phyloP scores from a whole-genome alignment of 139 green algal genomes.

The Closterium sp. region DNA sequence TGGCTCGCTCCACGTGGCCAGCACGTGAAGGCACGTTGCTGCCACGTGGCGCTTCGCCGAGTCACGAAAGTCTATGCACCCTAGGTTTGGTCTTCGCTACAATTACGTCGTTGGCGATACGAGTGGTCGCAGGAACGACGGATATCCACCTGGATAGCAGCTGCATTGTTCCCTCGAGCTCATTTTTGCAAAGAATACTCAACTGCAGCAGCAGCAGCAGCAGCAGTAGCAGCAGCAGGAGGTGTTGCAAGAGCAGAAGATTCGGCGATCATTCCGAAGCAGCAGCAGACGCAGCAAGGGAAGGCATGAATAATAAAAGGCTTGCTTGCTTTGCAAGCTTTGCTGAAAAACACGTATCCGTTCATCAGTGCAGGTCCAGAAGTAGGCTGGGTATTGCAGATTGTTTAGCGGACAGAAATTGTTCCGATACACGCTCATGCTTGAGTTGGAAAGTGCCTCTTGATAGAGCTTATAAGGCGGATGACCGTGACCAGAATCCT shows the following conservation, averaged over 20 bases:
- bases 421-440: not conserved
- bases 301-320: too few species aligned
- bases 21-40: too few species aligned
- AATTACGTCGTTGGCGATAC: not conserved
- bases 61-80: not conserved
- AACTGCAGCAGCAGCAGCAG: not conserved
- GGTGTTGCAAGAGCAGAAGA: not conserved
- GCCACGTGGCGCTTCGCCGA: not conserved
- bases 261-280: too few species aligned
- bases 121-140: too few species aligned
- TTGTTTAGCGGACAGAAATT: not conserved
- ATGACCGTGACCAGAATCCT: too few species aligned
- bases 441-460: not conserved
- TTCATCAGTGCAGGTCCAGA: too few species aligned
- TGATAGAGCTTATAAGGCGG: not conserved
- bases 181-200: not conserved
- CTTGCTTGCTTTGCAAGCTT: too few species aligned
- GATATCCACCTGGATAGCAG: not conserved
- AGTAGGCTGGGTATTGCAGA: not conserved
- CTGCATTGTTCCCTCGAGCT: not conserved
- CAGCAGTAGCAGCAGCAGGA: not conserved
- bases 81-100: not conserved
- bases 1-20: not conserved
- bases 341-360: too few species aligned
- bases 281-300: too few species aligned